Evolutionary conservation across 306 rosid genomes (phyloP).

Genomic region (Acacia acuminata): DNA sequence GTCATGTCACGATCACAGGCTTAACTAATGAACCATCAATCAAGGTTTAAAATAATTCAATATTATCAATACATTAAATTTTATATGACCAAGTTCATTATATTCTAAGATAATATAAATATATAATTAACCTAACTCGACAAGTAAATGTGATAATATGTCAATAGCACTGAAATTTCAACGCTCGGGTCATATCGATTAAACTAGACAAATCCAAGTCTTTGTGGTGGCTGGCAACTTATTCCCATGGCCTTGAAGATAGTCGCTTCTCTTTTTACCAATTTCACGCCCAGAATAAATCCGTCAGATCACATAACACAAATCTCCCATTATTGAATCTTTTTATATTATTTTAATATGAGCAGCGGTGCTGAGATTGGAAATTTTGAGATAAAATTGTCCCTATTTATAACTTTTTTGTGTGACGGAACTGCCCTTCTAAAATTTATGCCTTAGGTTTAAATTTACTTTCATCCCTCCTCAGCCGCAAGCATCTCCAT

Average conservation of each 20-base stretch:
- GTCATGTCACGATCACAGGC: too few relatives aligned
- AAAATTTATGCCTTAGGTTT: too few relatives aligned
- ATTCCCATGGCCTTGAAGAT: neutral
- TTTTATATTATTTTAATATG: too few relatives aligned
- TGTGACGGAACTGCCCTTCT: too few relatives aligned
- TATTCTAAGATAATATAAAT: neutral
- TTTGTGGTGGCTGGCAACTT: neutral
- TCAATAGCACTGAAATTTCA: neutral
- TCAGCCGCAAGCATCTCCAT: too few relatives aligned
- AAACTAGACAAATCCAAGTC: neutral
- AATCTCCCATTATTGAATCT: neutral
- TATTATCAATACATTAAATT: too few relatives aligned
- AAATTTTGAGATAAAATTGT: too few relatives aligned
- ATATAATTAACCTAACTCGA: neutral
- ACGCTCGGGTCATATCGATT: neutral
- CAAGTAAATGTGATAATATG: neutral
- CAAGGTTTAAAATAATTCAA: too few relatives aligned
- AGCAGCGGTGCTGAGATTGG: too few relatives aligned
- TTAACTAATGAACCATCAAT: neutral
- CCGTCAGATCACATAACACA: neutral
- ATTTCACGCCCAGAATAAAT: neutral
- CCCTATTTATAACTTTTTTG: too few relatives aligned
- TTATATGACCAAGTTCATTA: neutral
- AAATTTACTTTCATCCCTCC: too few relatives aligned
- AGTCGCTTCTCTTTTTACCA: neutral